Evolutionary conservation across 768 basidiomycete genomes (phyloP).

Genomic region (Lactarius trivialis): DNA sequence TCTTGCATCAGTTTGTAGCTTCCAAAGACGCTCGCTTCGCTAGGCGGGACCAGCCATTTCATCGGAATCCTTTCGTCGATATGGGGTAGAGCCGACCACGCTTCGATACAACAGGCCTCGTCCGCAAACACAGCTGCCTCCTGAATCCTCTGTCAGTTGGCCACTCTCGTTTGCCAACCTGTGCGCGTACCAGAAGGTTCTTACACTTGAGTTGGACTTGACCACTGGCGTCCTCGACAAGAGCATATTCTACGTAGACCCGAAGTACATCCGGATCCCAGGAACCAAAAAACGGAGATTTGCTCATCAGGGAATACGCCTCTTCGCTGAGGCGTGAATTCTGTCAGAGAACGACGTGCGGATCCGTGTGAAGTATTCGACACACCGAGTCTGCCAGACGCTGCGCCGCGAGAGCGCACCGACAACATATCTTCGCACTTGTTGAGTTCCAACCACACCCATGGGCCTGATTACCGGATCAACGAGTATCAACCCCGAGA

Average conservation of each 20-base stretch:
- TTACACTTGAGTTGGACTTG: conserved; percentile 59
- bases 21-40: conserved; percentile 23
- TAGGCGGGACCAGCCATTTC: conserved; percentile 51
- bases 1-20: conserved; percentile 14
- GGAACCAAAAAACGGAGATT: conserved; percentile 57
- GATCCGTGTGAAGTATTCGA: neutral
- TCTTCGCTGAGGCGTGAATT: conserved; percentile 43
- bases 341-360: too few species aligned
- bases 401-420: conserved; percentile 55
- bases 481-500: conserved; percentile 63
- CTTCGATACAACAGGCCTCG: conserved; percentile 30
- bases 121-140: conserved; percentile 61
- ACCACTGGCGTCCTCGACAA: conserved; percentile 36
- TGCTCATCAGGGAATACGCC: conserved; percentile 43
- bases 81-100: conserved; percentile 31
- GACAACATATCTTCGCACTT: conserved; percentile 20
- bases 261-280: conserved; percentile 64
- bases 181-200: conserved; percentile 38
- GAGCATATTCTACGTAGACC: conserved; percentile 54
- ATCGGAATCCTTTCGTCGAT: conserved; percentile 48
- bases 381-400: conserved; percentile 57
- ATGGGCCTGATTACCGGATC: conserved; percentile 63
- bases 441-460: neutral
- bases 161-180: neutral
- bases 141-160: conserved; percentile 18